Evolutionary conservation across 768 basidiomycete species (phyloP), one percentile per base, ranked within the genome.

Genomic region (Omphalotus guepiniiformis): DNA sequence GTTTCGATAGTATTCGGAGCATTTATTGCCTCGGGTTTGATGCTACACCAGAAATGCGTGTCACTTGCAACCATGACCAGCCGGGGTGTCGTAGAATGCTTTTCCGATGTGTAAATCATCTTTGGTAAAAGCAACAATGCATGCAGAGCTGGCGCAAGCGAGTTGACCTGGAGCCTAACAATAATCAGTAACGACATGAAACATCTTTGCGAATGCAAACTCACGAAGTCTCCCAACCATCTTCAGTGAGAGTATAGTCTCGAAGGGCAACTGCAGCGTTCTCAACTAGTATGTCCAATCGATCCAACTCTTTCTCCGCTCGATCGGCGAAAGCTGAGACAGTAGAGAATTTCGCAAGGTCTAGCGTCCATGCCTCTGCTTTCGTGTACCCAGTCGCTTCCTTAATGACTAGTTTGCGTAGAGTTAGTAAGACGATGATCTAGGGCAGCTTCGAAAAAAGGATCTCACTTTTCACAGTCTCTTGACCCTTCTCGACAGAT

Each of bases 221-320:
- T 3, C 40, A 77, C 78, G 52, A 58, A 9, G 58, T 40, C 49
- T 80, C 78, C 73, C 72, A 80, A 6, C 73, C 77, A 55, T 79
- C 71, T 0, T 42, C 28, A 0, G 71, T 72, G 7, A 52, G 38
- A 5, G 57, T 29, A 26, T 64, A 67, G 2, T 0, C 1, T 0
- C 16, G 1, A 7, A n/a, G 35, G 0, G 42, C 18, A 2, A 69
- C 44, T 0, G 51, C 74, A 1, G 76, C 74, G 23, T 78, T 78
- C 56, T 69, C 65, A 9, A 77, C 62, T 1, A 80, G 57, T 19
- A 76, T 64, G 50, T 75, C 74, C 16, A 76, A 53, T 9, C 69
- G 52, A 3, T 55, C 62, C 12, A 62, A 60, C 18, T 64, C 60
- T 39, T 64, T 64, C 15, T 61, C 56, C 12, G 62, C 66, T 36